Conservation (phyloP, 2,329 filamentous ascomycete genomes). For the Daldinia sp. region DNA sequence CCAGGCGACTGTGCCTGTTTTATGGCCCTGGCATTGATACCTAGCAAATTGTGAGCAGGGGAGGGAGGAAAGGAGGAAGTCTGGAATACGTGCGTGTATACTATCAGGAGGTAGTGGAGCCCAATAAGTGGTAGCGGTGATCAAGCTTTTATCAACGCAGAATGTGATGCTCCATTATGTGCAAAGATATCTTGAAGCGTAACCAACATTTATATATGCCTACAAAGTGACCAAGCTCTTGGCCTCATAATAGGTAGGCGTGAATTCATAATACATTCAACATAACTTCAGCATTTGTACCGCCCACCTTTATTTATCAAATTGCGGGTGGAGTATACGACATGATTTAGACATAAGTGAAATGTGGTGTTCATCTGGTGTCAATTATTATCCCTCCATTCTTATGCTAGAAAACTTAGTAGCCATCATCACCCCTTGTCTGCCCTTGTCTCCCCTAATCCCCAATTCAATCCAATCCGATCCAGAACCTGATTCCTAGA, state of each 20-base stretch:
- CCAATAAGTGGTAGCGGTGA: not conserved
- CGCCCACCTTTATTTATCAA: too few species aligned
- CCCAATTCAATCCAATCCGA: too few species aligned
- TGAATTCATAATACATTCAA: too few species aligned
- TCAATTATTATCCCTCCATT: too few species aligned
- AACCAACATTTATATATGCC: not conserved
- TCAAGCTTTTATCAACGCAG: not conserved
- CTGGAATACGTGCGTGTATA: not conserved
- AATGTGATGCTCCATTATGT: not conserved
- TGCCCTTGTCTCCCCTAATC: too few species aligned
- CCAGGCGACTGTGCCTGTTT: not conserved
- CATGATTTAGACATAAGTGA: too few species aligned
- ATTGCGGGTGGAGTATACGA: too few species aligned
- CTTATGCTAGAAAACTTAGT: not conserved
- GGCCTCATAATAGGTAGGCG: too few species aligned
- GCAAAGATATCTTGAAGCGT: not conserved
- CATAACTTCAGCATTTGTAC: too few species aligned
- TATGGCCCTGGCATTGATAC: not conserved
- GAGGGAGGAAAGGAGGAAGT: not conserved
- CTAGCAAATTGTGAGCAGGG: not conserved
- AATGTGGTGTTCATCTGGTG: too few species aligned
- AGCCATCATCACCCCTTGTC: not conserved
- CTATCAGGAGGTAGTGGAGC: not conserved
- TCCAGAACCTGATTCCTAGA: not conserved
- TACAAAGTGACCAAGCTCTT: too few species aligned